Base-by-base conservation (phyloP, 2,329 filamentous ascomycete genomes). In the Talaromyces sp. region DNA sequence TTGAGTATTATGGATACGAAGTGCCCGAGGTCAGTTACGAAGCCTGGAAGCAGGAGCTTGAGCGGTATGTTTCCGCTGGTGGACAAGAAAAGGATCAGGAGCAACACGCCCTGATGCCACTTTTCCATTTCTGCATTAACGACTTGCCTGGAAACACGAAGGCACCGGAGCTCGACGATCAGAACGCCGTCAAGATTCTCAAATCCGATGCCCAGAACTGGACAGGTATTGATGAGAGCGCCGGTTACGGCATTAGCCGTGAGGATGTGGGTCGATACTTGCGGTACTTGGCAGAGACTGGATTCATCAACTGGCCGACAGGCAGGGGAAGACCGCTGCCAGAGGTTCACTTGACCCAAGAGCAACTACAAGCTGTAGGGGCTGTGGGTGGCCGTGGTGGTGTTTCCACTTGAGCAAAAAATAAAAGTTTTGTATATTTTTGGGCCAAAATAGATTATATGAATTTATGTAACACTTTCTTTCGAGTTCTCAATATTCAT, bases 131-230 rank as follows among this genome's bases (percentile, higher is more conserved):
- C 74, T 88, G 87, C 49, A 86, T 85, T 25, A 83, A 83, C 27
- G 85, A 91, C 72, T 79, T 92, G n/a, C 89, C 88, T 0, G 81
- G 82, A 47, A 85, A 85, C 68, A 90, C 87, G 33, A 85, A 84
- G 51, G 89, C 90, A 0, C 88, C 89, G 0, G 89, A 91, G 71
- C 82, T 95, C 13, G 88, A 91, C 68, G 90, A 93, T 71, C 73
- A 68, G 39, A 92, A 95, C 69, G 85, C 91, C 0, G 81, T 84
- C 1, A 77, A 79, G 1, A 84, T 88, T 0, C 80, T 96, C 27
- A 84, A 84, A 70, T 81, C 82, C 3, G 88, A 93, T 69, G 80
- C 80, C 0, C 56, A 63, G 15, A 78, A 68, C 53, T 83, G 84
- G 83, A 81, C 85, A 0, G 82, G 82, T 0, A 72, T 84, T 36